Base-by-base conservation (phyloP, 768 basidiomycete genomes). In the Artomyces pyxidatus region DNA sequence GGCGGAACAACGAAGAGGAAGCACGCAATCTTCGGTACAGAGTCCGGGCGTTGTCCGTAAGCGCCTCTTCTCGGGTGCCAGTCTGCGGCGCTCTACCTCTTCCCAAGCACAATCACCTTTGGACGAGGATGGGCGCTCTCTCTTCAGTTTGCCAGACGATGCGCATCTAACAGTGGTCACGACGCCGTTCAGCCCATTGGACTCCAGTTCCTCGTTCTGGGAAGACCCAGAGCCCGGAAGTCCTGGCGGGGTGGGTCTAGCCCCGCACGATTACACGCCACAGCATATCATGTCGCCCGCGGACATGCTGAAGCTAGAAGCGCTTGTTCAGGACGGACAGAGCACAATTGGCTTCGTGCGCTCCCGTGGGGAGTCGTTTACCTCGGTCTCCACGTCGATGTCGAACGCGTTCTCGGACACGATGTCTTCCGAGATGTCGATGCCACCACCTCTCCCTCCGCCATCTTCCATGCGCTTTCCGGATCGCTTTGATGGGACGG, bases 281-380 rank as follows among this genome's bases (percentile, higher is more conserved):
- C 79, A 83, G 59, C 75, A 75, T 35, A 85, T 85, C 52, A 74
- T 85, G 74, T 78, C 81, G 14, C 77, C 80, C 21, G 80, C 78
- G 16, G 80, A 83, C 48, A 73, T 83, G 69, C 71, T 78, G 19
- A 71, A 73, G 61, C 64, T 85, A 9, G 82, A 83, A 58, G 78
- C 75, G 37, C 69, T 72, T 50, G 55, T 62, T 57, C 75, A 50
- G 39, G 63, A 56, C 60, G 74, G 60, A 59, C 42, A 47, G 38
- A 45, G 43, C 22, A 27, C 38, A 21, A 50, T 32, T 17, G 54
- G 45, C 26, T 40, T 40, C 7, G 51, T 54, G 17, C 45, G 48
- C 3, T 49, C 49, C 16, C 50, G 40, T 9, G 54, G 37, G 16
- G 37, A 41, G 25, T 54, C 53, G 2, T 14, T 54, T 23, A 44